Base-by-base conservation (phyloP, 1,284 basidiomycete genomes). In the Malassezia pachydermatis region DNA sequence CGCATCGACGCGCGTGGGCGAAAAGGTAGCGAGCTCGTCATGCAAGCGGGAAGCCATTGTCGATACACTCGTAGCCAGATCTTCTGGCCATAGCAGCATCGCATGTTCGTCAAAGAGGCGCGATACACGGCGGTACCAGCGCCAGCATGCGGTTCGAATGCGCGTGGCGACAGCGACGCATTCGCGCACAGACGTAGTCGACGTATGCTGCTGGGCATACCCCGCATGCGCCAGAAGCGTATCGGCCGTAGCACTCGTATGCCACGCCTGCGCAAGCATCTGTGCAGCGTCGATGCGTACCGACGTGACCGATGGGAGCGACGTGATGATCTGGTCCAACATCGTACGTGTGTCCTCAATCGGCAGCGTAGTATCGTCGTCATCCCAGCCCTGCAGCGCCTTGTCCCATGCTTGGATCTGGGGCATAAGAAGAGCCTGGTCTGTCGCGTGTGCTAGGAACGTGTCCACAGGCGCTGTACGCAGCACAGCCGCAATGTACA, bases 41-140 rank as follows among this genome's bases (percentile, higher is more conserved):
- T n/a, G n/a, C n/a, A n/a, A n/a, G n/a, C n/a, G n/a, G n/a, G n/a
- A n/a, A n/a, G n/a, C n/a, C n/a, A n/a, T n/a, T n/a, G n/a, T n/a
- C n/a, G n/a, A n/a, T n/a, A n/a, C n/a, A n/a, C n/a, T n/a, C n/a
- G n/a, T n/a, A n/a, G n/a, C n/a, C n/a, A n/a, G n/a, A n/a, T n/a
- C n/a, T n/a, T n/a, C n/a, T n/a, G 80, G 86, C 23, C 88, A 82
- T 24, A 83, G 78, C 49, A 95, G 80, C 25, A 84, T 84, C 65
- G 87, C 83, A 54, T 90, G 80, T 72, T 96, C 88, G 54, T 94
- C 89, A 54, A 82, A 83, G 22, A 94, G 78, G n/a, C n/a, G n/a
- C 9, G 58, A 39, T 34, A 71, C 51, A 10, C 64, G 45, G 5
- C 67, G 62, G 17, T 64, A 59, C 51, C 63, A 41, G 5, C 60